Evolutionary conservation across 352 stramenopile genomes (phyloP), one percentile per base, ranked within the genome.

Genomic region (Pseudoperonospora humuli): DNA sequence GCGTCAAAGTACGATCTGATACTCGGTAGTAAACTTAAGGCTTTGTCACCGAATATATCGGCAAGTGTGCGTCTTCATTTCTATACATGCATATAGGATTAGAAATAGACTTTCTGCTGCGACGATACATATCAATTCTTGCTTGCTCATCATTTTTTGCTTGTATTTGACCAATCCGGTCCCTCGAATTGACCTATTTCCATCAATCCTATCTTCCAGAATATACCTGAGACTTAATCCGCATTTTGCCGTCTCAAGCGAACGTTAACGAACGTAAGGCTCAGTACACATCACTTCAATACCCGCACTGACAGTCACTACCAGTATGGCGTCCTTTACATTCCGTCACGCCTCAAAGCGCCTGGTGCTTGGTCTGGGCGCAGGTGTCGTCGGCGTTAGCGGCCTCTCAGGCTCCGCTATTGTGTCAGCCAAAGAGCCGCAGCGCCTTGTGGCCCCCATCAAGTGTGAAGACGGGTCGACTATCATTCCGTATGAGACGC

Each of bases 401-500:
- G 74, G 70, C 7, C 66, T 89, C 47, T 83, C 77, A 0, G 74
- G 72, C 26, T 56, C 60, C 18, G 55, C 75, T 14, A 70, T 88
- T 39, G 67, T 88, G 38, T 74, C 63, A n/a, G 78, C 78, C 47
- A 90, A 90, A 47, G 78, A 90, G 52, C 64, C 62, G 17, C 29
- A 45, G 47, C 69, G 74, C 11, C 70, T 89, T 38, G 76, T 93
- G 19, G 64, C 72, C 26, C 75, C 78, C 10, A 91, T 93, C 54
- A 66, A 66, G 54, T 93, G 81, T 58, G 78, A 93, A 25, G 81
- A 93, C 47, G 81, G 81, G 37, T 84, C 77, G 19, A 72, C 74
- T 46, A 91, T 93, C 61, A 70, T 77, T 46, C 81, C 81, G 20
- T 93, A 88, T 59, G 76, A 93, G 43, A 75, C 84, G 47, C 81